Conservation (phyloP, 192 early-diverging fungal genomes). For the Coemansia sp. region DNA sequence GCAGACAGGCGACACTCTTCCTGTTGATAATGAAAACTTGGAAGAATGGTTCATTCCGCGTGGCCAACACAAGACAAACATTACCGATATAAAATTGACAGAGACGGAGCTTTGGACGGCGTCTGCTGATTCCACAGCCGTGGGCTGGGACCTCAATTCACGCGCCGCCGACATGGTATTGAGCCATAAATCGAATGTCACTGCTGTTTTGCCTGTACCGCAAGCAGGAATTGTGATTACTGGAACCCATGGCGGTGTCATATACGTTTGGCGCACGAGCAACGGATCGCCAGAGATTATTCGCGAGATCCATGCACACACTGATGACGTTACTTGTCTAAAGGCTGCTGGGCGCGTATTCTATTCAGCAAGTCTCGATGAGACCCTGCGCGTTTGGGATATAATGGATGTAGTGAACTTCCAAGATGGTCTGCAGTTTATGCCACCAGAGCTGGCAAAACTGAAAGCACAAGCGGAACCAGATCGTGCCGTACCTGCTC, state of each 20-base stretch:
- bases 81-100: constrained; percentile 63
- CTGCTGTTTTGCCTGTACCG: constrained; percentile 58
- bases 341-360: constrained; percentile 60
- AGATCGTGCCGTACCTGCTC: background rate
- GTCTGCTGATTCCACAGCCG: constrained; percentile 89
- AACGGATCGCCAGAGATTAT: constrained; percentile 50
- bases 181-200: constrained; percentile 82
- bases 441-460: constrained; percentile 24
- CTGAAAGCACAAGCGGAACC: constrained; percentile 1
- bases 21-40: constrained; percentile 18
- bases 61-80: constrained; percentile 78
- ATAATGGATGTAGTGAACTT: constrained; percentile 56
- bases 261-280: constrained; percentile 81
- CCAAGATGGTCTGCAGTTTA: constrained; percentile 31
- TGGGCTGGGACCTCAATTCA: constrained; percentile 81
- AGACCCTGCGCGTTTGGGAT: constrained; percentile 82
- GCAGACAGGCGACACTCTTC: constrained; percentile 52
- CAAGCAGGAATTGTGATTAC: constrained; percentile 75
- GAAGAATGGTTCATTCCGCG: constrained; percentile 56
- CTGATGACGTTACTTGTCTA: constrained; percentile 82
- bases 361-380: constrained; percentile 82
- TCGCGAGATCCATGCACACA: constrained; percentile 81
- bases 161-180: constrained; percentile 70
- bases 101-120: constrained; percentile 81
- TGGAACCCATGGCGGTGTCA: constrained; percentile 79